Percentiles rank a stretch among this genome's conserved stretches.
phyloP scores from a whole-genome alignment of 164 flowering plant species.

The Aristolochia californica region DNA sequence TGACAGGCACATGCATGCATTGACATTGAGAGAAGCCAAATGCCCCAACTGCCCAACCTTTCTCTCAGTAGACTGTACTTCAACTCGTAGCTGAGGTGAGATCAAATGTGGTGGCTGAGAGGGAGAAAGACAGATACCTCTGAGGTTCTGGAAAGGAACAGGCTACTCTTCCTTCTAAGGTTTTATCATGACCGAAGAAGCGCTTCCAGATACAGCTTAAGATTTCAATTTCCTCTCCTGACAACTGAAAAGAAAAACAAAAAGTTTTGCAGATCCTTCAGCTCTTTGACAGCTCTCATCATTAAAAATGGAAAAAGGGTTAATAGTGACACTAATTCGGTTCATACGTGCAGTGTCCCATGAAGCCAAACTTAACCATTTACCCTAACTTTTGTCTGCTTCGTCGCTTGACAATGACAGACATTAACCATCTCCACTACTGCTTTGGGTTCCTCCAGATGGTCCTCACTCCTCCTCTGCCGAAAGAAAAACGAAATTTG shows the following conservation, averaged over 20 bases:
- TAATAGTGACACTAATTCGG: neutral
- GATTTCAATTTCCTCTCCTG: constrained; percentile 29
- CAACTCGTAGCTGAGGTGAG: neutral
- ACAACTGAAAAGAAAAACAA: constrained; percentile 22
- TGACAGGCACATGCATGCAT: too few species aligned
- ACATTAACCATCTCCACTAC: constrained; percentile 11
- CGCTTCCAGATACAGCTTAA: constrained; percentile 25
- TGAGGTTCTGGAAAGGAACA: constrained; percentile 9
- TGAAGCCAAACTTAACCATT: constrained; percentile 8
- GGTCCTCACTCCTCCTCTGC: neutral
- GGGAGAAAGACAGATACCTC: constrained; percentile 9
- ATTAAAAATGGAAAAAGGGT: neutral
- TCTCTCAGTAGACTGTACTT: constrained; percentile 28
- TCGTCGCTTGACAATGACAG: constrained; percentile 24
- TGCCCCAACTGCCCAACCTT: constrained; percentile 21
- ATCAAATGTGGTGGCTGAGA: constrained; percentile 1
- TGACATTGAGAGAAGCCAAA: constrained; percentile 20
- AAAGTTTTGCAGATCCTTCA: neutral
- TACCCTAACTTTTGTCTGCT: constrained; percentile 11
- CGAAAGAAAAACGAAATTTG: neutral
- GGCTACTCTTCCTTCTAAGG: constrained; percentile 6
- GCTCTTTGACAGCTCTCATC: constrained; percentile 35
- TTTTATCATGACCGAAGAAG: constrained; percentile 30
- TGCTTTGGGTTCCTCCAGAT: constrained; percentile 3
- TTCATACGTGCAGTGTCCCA: neutral